Conservation (phyloP, 148 eudicot genomes). For the Chenopodium album region DNA sequence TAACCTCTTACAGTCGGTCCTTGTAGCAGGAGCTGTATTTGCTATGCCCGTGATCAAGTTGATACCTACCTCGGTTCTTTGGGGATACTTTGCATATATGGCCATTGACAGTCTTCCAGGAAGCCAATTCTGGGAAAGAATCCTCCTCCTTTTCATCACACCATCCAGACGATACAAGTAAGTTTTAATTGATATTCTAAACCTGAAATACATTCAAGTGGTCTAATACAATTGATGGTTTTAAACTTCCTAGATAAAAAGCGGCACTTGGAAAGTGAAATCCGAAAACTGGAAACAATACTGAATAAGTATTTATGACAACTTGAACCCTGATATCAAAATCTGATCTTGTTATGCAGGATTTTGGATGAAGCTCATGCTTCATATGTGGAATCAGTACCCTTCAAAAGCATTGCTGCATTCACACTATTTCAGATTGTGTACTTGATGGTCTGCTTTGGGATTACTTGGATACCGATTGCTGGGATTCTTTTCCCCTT, state of each 20-base stretch:
- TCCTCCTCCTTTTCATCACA: constrained; percentile 65
- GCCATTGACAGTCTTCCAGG: constrained; percentile 86
- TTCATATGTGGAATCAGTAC: constrained; percentile 73
- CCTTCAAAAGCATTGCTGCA: constrained; percentile 50
- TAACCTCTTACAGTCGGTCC: constrained; percentile 70
- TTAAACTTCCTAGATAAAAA: not conserved
- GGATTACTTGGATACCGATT: constrained; percentile 84
- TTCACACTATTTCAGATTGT: constrained; percentile 63
- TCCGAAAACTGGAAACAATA: not conserved
- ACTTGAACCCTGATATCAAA: not conserved
- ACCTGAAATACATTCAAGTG: not conserved
- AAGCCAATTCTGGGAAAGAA: constrained; percentile 83
- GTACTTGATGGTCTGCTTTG: constrained; percentile 63
- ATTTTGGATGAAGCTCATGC: constrained; percentile 63
- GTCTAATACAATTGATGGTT: not conserved
- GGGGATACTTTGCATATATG: constrained; percentile 95
- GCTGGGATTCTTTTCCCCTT: constrained; percentile 78
- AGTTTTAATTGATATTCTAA: constrained; percentile 15
- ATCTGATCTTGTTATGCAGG: constrained; percentile 31
- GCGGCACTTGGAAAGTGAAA: no score
- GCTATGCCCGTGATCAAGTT: constrained; percentile 69
- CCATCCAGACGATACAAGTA: constrained; percentile 71
- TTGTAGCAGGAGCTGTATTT: constrained; percentile 54
- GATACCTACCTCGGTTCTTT: constrained; percentile 86
- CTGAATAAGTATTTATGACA: not conserved